Evolutionary conservation across 2,329 filamentous ascomycete genomes (phyloP), one percentile per base, ranked within the genome.

Genomic region (Verticillium albo-atrum): DNA sequence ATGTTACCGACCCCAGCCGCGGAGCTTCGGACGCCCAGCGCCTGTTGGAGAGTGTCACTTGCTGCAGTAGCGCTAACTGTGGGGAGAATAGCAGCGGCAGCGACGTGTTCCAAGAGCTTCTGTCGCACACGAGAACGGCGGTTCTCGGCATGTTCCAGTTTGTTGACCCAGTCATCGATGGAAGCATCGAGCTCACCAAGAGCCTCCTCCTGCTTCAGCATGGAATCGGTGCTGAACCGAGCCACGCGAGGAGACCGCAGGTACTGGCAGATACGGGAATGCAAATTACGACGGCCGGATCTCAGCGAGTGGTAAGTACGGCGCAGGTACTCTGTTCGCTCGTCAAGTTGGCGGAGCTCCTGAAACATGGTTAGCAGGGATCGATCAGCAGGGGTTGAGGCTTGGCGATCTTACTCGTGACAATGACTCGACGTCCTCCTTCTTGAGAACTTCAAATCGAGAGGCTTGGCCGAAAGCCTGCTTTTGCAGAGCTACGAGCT

Each of bases 71-170:
- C 65, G 50, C 66, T 60, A 12, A 69, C 66, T 15, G 69, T 55
- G 32, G 76, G 71, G 14, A 89, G 76, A 6, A 83, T 84, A 56
- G 84, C 76, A 2, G 89, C 88, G 17, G 89, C 90, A 54, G 90
- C 90, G 57, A 93, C 87, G 68, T 94, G 90, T 73, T 94, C 90
- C 3, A 94, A 82, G 14, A 94, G 78, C 78, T 92, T 94, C 70
- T 93, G 89, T 37, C 89, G 84, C 52, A 94, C 86, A 6, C 89
- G 82, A 17, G 86, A 88, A 47, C 90, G 86, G 68, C 90, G 82
- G 70, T 92, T 91, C 72, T 94, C 90, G 10, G 89, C 89, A 63
- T 89, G 83, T 68, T 93, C 90, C n/a, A 93, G 82, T 75, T 93
- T 93, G 66, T 76, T 80, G 55, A 90, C 86, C 88, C 90, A 93